Base-by-base conservation (phyloP, 805 yeast genomes). In the Scheffersomyces ergatensis region DNA sequence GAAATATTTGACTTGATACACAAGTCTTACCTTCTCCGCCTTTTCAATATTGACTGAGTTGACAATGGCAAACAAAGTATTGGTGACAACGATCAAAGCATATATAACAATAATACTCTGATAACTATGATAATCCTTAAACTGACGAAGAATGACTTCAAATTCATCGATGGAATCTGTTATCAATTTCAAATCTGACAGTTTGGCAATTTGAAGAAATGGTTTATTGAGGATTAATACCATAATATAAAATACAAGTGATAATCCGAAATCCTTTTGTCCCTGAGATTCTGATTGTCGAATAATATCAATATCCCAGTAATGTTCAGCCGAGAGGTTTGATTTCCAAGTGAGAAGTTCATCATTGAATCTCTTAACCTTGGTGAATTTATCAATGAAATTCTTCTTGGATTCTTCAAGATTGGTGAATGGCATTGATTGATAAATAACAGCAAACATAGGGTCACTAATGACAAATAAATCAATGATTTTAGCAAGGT, bases 151-250 rank as follows among this genome's bases (percentile, higher is more conserved):
- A 14, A 29, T 29, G 7, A 29, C 5, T 29, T 29, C 32, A 29
- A 29, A 29, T 15, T 29, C 32, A 29, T 29, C 11, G 5, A 29
- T 29, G 5, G 18, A 29, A 29, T 29, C 18, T 11, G 5, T 29
- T 4, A 29, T 12, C 4, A 29, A 5, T 15, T n/a, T 14, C 18
- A 29, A 29, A 15, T 38, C 37, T 8, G 18, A n/a, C 2, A 20
- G 23, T 7, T 30, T 31, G 5, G 36, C 18, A 9, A 38, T 26
- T 14, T 25, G 19, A 13, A 38, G 32, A 12, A 38, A 38, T 9
- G 40, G 40, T 20, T 38, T 38, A 21, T 38, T 38, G 4, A 38
- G 16, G 6, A 38, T 38, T 5, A 38, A n/a, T 12, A 31, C 18
- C 13, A 38, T 23, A 7, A 38, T 12, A 27, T 32, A 38, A 21